phyloP scores from a whole-genome alignment of 2,329 filamentous ascomycete genomes.

The Apiospora sp. region DNA sequence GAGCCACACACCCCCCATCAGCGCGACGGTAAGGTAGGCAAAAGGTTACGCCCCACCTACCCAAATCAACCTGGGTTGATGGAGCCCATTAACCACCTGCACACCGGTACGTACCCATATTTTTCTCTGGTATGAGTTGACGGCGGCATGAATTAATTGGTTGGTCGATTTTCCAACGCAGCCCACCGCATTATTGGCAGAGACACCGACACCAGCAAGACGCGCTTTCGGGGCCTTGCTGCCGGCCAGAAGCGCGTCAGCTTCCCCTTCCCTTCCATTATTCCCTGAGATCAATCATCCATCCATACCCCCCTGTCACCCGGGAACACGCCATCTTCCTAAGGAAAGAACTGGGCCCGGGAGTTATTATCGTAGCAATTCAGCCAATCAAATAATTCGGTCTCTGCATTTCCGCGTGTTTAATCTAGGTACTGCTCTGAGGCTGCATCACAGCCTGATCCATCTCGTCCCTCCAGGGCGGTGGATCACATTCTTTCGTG shows the following conservation, averaged over 20 bases:
- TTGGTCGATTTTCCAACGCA: not conserved
- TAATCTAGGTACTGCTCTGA: not conserved
- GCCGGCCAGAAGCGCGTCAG: slow-evolving; percentile 1
- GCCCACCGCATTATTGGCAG: not conserved
- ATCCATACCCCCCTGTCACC: not conserved
- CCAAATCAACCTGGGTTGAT: not conserved
- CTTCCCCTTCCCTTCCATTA: slow-evolving; percentile 11
- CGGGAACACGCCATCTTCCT: slow-evolving; percentile 2
- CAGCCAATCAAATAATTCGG: slow-evolving; percentile 16
- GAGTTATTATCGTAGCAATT: not conserved
- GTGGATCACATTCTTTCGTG: slow-evolving; percentile 2
- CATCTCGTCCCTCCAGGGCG: not conserved
- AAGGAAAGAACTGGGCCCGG: slow-evolving; percentile 9
- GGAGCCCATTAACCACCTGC: not conserved
- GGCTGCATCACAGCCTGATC: slow-evolving; percentile 5
- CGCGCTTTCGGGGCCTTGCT: not conserved
- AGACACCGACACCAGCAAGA: not conserved
- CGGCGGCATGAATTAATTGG: not conserved
- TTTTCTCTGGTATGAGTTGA: not conserved
- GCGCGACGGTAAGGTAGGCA: not conserved
- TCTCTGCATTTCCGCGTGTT: not conserved
- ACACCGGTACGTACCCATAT: not conserved
- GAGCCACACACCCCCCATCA: slow-evolving; percentile 17
- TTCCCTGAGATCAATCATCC: not conserved
- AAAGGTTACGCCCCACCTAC: not conserved